A percentile compares a stretch with the other conserved stretches of the same genome.
Conservation (phyloP, 768 basidiomycete genomes). For the Tulasnella sp. region DNA sequence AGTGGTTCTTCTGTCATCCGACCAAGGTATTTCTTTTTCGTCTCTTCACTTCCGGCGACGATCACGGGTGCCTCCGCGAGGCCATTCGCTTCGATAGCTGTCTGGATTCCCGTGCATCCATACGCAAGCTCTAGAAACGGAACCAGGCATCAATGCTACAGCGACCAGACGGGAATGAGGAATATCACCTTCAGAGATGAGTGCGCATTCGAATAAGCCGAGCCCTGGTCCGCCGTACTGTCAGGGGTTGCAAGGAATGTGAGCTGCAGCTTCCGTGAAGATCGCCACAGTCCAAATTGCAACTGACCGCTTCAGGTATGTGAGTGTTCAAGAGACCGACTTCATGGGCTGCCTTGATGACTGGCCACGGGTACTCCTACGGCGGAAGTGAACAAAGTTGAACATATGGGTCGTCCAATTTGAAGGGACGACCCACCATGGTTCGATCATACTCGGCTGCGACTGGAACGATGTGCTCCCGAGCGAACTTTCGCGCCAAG, state of each 20-base stretch:
- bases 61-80: constrained; percentile 33
- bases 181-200: constrained; percentile 31
- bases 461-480: constrained; percentile 31
- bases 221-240: constrained; percentile 34
- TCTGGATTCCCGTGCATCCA: constrained; percentile 33
- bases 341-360: constrained; percentile 34
- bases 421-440: constrained; percentile 27
- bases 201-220: constrained; percentile 30
- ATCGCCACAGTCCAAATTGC: background rate
- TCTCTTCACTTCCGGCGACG: constrained; percentile 31
- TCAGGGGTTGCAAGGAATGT: background rate
- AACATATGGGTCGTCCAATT: background rate
- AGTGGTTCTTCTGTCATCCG: constrained; percentile 35
- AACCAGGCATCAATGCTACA: no score
- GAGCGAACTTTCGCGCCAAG: constrained; percentile 27
- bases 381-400: background rate
- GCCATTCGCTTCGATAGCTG: constrained; percentile 36
- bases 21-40: constrained; percentile 35
- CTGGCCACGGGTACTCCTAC: constrained; percentile 32
- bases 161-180: background rate
- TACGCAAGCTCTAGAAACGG: constrained; percentile 27
- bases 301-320: constrained; percentile 31
- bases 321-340: constrained; percentile 35
- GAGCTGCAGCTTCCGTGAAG: background rate
- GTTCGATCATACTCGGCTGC: constrained; percentile 34